A percentile compares a stretch with the other conserved stretches of the same genome.
These are phyloP conservation scores for Dunaliella primolecta DNA, from an alignment of 139 green algal genomes.

Conservation along the genomic window DNA sequence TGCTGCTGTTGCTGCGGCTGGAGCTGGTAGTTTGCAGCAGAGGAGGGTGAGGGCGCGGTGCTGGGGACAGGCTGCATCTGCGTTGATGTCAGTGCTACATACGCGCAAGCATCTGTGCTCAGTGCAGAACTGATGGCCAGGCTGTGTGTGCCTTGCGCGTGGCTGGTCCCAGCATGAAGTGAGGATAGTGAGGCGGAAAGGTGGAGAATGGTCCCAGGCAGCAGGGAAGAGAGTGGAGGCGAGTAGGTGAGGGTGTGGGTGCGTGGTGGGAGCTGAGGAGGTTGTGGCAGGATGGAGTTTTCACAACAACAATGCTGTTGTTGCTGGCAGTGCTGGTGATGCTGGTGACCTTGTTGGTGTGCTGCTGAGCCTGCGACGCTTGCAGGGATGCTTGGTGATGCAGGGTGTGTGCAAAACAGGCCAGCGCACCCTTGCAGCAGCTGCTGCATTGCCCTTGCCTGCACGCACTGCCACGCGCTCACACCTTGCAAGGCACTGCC, in stretches of 20 bases:
- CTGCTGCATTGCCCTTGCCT: not conserved
- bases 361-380: too few species aligned
- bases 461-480: not conserved
- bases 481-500: not conserved
- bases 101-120: too few species aligned
- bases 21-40: not conserved
- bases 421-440: not conserved
- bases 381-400: too few species aligned
- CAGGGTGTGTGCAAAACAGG: not conserved
- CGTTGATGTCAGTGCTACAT: too few species aligned
- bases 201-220: not conserved
- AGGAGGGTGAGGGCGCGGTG: too few species aligned
- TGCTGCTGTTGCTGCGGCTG: not conserved
- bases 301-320: too few species aligned
- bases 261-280: not conserved
- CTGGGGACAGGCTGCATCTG: too few species aligned
- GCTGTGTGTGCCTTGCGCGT: not conserved
- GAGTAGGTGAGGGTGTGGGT: not conserved
- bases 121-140: too few species aligned
- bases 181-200: not conserved
- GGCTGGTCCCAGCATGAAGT: not conserved
- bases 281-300: too few species aligned
- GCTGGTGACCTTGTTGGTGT: too few species aligned
- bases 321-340: too few species aligned
- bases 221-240: not conserved